These are phyloP conservation scores for Aureobasidium sp. DNA, from an alignment of 2,329 filamentous ascomycete species.

Conservation along the genomic window DNA sequence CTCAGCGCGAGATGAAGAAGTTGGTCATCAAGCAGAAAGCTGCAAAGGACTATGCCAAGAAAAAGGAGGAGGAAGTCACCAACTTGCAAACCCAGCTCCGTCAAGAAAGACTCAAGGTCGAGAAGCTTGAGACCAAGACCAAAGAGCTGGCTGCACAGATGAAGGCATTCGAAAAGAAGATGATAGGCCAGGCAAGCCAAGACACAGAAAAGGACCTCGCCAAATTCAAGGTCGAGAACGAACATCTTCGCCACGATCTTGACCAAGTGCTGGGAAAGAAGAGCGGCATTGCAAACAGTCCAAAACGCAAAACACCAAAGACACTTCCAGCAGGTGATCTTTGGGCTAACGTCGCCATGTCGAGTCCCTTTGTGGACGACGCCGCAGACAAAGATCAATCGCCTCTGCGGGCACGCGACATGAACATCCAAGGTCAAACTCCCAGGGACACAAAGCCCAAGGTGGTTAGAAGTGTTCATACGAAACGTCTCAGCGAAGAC, in stretches of 20 bases:
- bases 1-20: conserved; percentile 67
- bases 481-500: conserved; percentile 2
- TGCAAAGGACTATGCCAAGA: conserved; percentile 69
- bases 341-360: conserved; percentile 8
- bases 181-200: conserved; percentile 14
- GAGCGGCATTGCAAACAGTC: neutral
- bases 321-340: conserved; percentile 5
- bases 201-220: neutral
- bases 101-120: conserved; percentile 60
- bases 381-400: conserved; percentile 2
- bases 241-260: conserved; percentile 2
- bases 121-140: conserved; percentile 56
- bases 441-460: neutral
- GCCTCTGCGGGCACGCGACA: conserved; percentile 10
- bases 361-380: conserved; percentile 12
- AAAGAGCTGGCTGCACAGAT: conserved; percentile 55
- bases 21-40: conserved; percentile 73
- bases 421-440: conserved; percentile 1
- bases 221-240: conserved; percentile 2
- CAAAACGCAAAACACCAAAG: conserved; percentile 6
- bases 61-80: conserved; percentile 66
- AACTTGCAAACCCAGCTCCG: conserved; percentile 59
- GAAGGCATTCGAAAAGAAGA: conserved; percentile 33
- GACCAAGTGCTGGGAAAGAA: conserved; percentile 2
- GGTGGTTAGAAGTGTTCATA: neutral